phyloP scores from a whole-genome alignment of 805 yeast species.

The Barnettozyma sucrosica region DNA sequence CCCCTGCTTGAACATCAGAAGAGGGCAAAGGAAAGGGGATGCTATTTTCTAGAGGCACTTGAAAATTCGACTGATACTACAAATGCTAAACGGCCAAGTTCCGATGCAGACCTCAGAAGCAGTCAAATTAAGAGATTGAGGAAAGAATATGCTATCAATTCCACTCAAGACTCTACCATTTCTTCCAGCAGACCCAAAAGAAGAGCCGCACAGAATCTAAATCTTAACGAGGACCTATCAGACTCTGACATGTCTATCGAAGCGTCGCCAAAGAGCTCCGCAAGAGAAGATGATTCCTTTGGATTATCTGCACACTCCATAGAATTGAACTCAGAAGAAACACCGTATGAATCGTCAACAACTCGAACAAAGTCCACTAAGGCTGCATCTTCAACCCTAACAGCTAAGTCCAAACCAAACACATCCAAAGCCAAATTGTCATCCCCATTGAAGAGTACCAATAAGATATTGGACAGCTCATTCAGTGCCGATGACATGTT shows the following conservation, averaged over 20 bases:
- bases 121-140: not conserved
- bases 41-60: conserved; percentile 29
- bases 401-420: conserved; percentile 1
- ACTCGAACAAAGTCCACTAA: conserved; percentile 4
- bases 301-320: conserved; percentile 19
- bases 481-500: conserved; percentile 19
- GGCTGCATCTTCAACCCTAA: conserved; percentile 2
- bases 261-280: not conserved
- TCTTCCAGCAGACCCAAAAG: not conserved
- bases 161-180: not conserved
- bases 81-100: conserved; percentile 1
- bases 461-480: conserved; percentile 23
- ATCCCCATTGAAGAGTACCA: conserved; percentile 9
- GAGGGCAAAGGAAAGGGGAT: conserved; percentile 31
- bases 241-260: conserved; percentile 1
- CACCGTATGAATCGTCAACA: conserved; percentile 12
- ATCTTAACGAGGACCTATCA: conserved; percentile 1
- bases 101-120: conserved; percentile 1
- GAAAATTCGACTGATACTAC: not conserved
- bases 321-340: conserved; percentile 17
- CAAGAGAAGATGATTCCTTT: conserved; percentile 15
- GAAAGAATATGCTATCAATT: not conserved
- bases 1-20: conserved; percentile 55
- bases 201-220: conserved; percentile 6
- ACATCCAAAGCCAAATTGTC: conserved; percentile 1